Conservation (phyloP, 768 basidiomycete species). For the Auricularia heimuer region DNA sequence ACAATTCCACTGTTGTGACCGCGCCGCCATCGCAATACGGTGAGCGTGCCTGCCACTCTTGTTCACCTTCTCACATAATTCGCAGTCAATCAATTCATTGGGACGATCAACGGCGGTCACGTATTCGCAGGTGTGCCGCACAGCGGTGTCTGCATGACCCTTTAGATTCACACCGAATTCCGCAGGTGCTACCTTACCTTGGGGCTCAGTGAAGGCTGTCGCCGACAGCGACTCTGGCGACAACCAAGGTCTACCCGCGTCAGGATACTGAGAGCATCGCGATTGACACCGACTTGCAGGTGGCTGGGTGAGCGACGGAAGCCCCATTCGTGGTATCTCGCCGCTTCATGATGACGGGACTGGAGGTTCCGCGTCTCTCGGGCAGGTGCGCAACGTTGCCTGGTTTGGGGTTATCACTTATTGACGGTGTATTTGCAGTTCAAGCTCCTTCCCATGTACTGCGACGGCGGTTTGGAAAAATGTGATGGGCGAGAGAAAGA, state of each 20-base stretch:
- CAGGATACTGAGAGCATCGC: neutral
- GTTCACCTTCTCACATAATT: neutral
- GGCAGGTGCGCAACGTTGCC: neutral
- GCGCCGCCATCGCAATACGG: neutral
- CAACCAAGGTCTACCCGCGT: slow-evolving; percentile 5
- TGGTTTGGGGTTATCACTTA: neutral
- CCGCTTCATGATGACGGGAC: slow-evolving; percentile 13
- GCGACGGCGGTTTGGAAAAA: neutral
- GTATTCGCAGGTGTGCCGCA: slow-evolving; percentile 41
- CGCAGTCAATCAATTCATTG: slow-evolving; percentile 49
- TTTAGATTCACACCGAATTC: too few species aligned
- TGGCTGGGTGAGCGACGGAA: slow-evolving; percentile 11
- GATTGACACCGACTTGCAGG: neutral
- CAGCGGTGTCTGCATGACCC: too few species aligned
- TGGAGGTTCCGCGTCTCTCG: slow-evolving; percentile 10
- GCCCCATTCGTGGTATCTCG: slow-evolving; percentile 9
- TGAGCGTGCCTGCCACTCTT: neutral
- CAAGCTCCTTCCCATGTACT: neutral
- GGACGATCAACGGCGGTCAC: slow-evolving; percentile 55
- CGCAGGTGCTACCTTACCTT: slow-evolving; percentile 15
- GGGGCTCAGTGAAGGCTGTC: slow-evolving; percentile 6
- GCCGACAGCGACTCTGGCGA: slow-evolving; percentile 9
- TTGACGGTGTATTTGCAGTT: neutral
- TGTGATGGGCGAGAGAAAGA: neutral
- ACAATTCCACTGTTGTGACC: too few species aligned